These are phyloP conservation scores for Austroboletus niveus DNA, from an alignment of 1,284 basidiomycete genomes.

Conservation along the genomic window DNA sequence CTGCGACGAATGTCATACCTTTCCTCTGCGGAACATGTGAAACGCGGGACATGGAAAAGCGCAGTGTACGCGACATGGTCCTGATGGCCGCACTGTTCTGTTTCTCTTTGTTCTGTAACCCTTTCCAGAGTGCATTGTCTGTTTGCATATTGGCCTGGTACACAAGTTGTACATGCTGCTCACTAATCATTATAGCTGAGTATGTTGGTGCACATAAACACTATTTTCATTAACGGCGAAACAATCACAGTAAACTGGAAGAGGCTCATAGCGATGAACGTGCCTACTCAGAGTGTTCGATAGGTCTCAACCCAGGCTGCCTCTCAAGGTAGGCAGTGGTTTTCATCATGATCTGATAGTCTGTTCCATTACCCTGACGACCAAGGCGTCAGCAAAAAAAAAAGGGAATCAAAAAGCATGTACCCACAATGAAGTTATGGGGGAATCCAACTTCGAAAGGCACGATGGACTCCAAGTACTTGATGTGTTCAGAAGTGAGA, in stretches of 20 bases:
- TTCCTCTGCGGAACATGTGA: no score
- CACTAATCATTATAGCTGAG: no score
- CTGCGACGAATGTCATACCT: no score
- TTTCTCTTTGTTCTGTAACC: no score
- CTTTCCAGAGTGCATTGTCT: no score
- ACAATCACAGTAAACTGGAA: background rate
- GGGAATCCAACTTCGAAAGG: conserved; percentile 45
- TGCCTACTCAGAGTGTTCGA: background rate
- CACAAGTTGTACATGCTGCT: no score
- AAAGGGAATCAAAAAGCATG: background rate
- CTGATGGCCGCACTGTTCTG: no score
- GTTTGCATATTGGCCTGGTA: no score
- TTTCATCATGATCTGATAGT: conserved; percentile 3
- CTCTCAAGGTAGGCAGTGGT: background rate
- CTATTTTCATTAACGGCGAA: background rate
- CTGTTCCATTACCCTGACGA: conserved; percentile 3
- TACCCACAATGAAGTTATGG: conserved; percentile 2
- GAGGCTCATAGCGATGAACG: background rate
- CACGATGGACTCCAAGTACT: conserved; percentile 37
- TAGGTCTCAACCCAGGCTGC: background rate
- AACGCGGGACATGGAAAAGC: no score
- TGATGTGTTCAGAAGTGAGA: conserved; percentile 41
- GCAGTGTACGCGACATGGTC: no score
- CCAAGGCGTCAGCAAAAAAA: background rate
- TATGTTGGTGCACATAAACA: no score